Conservation (phyloP, 495 filamentous ascomycete genomes). For the Penicillium bovifimosum region DNA sequence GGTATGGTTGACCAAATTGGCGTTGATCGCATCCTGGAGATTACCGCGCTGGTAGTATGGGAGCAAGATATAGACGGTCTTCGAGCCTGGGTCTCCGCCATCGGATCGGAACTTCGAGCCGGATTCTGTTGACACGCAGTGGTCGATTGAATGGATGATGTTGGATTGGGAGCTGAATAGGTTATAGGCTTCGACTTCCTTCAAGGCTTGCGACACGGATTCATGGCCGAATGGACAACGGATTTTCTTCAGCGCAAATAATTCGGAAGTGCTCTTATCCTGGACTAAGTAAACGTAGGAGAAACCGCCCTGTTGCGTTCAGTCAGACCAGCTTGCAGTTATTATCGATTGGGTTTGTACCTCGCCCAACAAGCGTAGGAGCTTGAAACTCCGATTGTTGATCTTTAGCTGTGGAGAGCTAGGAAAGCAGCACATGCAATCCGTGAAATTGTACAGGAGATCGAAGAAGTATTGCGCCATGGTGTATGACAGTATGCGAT, state of each 20-base stretch:
- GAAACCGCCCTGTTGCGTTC: conserved; percentile 69
- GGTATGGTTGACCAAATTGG: conserved; percentile 95
- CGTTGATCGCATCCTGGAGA: conserved; percentile 96
- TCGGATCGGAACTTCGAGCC: conserved; percentile 55
- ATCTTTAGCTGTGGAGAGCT: conserved; percentile 90
- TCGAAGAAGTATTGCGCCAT: conserved; percentile 89
- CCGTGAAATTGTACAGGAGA: conserved; percentile 81
- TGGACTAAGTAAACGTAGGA: conserved; percentile 98
- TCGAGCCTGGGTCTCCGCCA: conserved; percentile 56
- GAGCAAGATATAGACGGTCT: conserved; percentile 93
- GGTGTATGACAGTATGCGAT: conserved; percentile 18
- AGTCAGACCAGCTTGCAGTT: conserved; percentile 7
- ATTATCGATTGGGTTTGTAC: conserved; percentile 34
- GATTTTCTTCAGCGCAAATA: conserved; percentile 97
- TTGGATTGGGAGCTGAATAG: conserved; percentile 76
- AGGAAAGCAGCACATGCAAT: conserved; percentile 93
- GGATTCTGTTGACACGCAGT: conserved; percentile 60
- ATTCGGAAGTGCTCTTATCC: conserved; percentile 69
- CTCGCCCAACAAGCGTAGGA: conserved; percentile 86
- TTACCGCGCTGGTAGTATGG: conserved; percentile 95
- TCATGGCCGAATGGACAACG: conserved; percentile 96
- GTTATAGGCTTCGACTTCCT: conserved; percentile 94
- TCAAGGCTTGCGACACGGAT: conserved; percentile 87
- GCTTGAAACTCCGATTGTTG: conserved; percentile 92
- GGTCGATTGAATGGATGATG: conserved; percentile 89